Conservation (phyloP, 1,139 yeast species). For the Arxiozyma slooffiae region DNA sequence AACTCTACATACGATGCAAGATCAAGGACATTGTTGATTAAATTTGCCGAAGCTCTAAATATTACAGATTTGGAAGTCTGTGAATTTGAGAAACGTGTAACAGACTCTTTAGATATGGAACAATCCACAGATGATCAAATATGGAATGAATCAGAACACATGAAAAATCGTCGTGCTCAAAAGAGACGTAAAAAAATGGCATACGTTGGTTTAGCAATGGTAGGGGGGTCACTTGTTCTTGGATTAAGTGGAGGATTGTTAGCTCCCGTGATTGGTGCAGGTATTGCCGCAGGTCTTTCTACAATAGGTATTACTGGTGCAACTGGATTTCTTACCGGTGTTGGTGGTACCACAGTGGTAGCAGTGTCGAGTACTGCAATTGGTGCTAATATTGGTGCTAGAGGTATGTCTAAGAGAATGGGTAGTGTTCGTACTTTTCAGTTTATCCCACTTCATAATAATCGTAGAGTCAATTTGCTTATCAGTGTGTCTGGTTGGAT, state of each 20-base stretch:
- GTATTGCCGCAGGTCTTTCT: conserved; percentile 92
- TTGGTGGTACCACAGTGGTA: conserved; percentile 92
- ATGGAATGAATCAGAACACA: conserved; percentile 63
- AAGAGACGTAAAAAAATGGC: conserved; percentile 62
- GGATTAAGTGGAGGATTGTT: conserved; percentile 91
- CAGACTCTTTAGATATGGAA: conserved; percentile 83
- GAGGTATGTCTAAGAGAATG: conserved; percentile 76
- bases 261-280: conserved; percentile 98
- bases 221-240: conserved; percentile 92
- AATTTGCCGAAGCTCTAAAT: conserved; percentile 54
- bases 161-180: conserved; percentile 58
- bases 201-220: conserved; percentile 87
- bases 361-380: conserved; percentile 86
- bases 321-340: conserved; percentile 84
- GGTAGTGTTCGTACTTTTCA: conserved; percentile 94
- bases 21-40: conserved; percentile 63
- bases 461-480: conserved; percentile 75
- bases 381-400: conserved; percentile 82
- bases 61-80: conserved; percentile 56
- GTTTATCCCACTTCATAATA: conserved; percentile 83
- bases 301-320: conserved; percentile 94
- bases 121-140: conserved; percentile 61
- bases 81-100: conserved; percentile 84
- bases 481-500: conserved; percentile 98
- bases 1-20: conserved; percentile 87